Evolutionary conservation across 495 filamentous ascomycete genomes (phyloP), one percentile per base, ranked within the genome.

Genomic region (Hypoxylon fragiforme): DNA sequence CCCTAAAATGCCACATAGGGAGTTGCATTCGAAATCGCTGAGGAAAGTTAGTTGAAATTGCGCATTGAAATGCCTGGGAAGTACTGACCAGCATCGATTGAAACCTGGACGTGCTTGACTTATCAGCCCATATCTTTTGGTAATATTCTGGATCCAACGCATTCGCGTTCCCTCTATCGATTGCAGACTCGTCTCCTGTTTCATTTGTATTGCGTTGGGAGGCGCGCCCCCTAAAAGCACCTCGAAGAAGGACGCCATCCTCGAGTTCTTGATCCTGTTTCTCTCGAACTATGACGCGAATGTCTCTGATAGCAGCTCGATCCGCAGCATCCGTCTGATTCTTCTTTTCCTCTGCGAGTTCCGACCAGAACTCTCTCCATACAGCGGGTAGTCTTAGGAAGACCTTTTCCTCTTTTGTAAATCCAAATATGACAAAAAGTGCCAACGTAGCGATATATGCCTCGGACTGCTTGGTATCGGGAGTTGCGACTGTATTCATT

Each of bases 321-420:
- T 97, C 92, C 11, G 69, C 63, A 21, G 82, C 80, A 65, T 92
- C 85, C 11, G 78, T 73, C 58, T 85, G 83, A 26, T 77, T 76
- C 69, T 89, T 90, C 62, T 83, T 89, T 24, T 77, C 66, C 26
- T 80, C 81, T 1, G 84, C 79, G 47, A 95, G 79, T 61, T 97
- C 91, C 1, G 79, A 77, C 86, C 89, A 97, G 9, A 97, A 72
- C 39, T 92, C 90, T 63, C 91, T 82, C 88, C 91, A 97, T 3
- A 82, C 75, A 0, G 82, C 70, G 14, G 91, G 91, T 15, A 98
- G 72, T 15, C 89, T 81, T 47, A 96, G 60, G 58, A 88, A 87
- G 7, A 86, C 80, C 63, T 94, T 96, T 54, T 95, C 91, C 60
- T 96, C 94, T 63, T 88, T 92, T 2, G 80, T 79, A 18, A 81